phyloP scores from a whole-genome alignment of 2,329 filamentous ascomycete species.

The Periconia macrospinosa region DNA sequence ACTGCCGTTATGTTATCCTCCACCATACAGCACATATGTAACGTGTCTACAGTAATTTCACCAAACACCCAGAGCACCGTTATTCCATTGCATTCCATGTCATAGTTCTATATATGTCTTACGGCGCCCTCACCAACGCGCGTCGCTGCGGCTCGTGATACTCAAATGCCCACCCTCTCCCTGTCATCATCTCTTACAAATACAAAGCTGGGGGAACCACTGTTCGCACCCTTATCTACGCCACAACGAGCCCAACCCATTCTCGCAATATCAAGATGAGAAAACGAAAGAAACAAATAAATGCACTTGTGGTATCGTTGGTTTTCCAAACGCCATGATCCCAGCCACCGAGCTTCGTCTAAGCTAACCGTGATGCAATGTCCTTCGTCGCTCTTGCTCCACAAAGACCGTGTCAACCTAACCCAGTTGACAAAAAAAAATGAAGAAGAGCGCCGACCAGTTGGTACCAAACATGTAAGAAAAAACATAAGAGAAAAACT shows the following conservation, averaged over 20 bases:
- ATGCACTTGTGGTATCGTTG: not conserved
- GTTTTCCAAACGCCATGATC: not conserved
- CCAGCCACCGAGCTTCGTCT: not conserved
- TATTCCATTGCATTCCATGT: not conserved
- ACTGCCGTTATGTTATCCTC: too few relatives aligned
- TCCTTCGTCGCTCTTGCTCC: not conserved
- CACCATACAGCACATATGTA: too few relatives aligned
- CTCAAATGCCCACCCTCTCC: constrained; percentile 4
- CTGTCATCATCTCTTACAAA: constrained; percentile 8
- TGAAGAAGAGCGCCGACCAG: not conserved
- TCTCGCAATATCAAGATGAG: not conserved
- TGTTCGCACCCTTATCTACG: not conserved
- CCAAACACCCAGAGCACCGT: not conserved
- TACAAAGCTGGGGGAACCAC: constrained; percentile 9
- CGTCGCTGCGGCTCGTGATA: constrained; percentile 4
- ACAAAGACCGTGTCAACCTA: not conserved
- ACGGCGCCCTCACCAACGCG: constrained; percentile 1
- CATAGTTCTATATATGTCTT: not conserved
- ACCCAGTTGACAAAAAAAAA: not conserved
- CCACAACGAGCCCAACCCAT: not conserved
- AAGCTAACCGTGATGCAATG: not conserved
- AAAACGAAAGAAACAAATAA: constrained; percentile 7
- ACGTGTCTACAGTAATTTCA: too few relatives aligned
- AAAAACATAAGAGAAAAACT: constrained; percentile 10
- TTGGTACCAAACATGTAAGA: not conserved